Evolutionary conservation across 345 rosid species (phyloP), one percentile per base, ranked within the genome.

Genomic region (Camelina sativa): DNA sequence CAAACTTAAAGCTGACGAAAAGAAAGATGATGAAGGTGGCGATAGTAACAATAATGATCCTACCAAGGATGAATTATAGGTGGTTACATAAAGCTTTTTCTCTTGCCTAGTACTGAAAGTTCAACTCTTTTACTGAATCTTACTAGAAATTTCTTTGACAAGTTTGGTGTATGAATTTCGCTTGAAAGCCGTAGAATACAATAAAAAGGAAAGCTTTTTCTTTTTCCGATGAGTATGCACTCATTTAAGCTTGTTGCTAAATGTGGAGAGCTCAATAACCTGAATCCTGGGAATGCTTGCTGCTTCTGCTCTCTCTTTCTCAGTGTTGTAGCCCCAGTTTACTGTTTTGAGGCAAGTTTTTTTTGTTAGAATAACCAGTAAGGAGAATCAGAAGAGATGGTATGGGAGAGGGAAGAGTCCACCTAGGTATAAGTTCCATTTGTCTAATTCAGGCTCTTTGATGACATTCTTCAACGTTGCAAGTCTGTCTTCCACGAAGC

Each of bases 401-500:
- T 40, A 38, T 5, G 16, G 22, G 17, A 23, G 25, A 16, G 47
- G 11, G 25, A 16, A n/a, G 12, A 71, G 73, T 13, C 46, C 35
- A 87, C 98, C 91, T 11, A 94, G 72, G 75, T 91, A 94, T 72
- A 94, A 74, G 79, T 87, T 90, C 95, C 97, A 91, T 55, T 87
- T 90, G 74, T 91, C 89, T 78, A 91, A 71, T 74, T 86, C 87
- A 64, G 95, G 91, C 71, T 90, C 95, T 78, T 86, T 88, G 65
- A 90, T 94, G 72, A 90, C 92, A 80, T 91, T 94, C 89, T 87
- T 94, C 56, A 91, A 82, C 4, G 97, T 94, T 38, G 93, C 93
- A 52, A 89, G 93, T 61, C 95, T 85, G 72, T 94, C 98, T 86
- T 94, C 98, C 75, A 94, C 95, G 54, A 91, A 91, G 82, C 96